Conservation (phyloP, 768 basidiomycete genomes). For the Pleurotus platypus region DNA sequence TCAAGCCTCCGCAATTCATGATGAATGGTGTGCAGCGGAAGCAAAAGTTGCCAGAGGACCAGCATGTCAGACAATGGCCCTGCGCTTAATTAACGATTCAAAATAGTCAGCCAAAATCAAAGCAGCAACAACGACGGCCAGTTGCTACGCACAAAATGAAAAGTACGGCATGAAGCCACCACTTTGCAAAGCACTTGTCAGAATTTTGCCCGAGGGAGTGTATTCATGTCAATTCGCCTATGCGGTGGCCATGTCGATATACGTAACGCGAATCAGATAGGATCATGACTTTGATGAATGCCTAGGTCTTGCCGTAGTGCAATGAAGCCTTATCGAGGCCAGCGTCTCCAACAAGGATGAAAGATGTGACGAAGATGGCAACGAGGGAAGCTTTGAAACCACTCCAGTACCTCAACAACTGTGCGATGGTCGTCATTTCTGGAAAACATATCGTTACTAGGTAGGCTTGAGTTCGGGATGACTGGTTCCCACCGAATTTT, state of each 20-base stretch:
- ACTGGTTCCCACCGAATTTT: conserved; percentile 1
- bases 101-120: no score
- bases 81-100: no score
- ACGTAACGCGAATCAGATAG: background rate
- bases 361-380: background rate
- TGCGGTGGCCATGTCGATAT: conserved; percentile 7
- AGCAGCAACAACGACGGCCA: no score
- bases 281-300: background rate
- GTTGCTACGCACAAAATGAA: background rate
- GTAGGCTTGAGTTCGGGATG: no score
- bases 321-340: conserved; percentile 5
- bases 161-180: background rate
- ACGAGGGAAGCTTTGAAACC: background rate
- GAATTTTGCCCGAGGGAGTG: background rate
- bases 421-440: conserved; percentile 2
- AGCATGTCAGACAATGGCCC: no score
- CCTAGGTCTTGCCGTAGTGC: background rate
- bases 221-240: background rate
- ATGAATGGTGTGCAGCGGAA: no score
- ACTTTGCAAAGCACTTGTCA: background rate
- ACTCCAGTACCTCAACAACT: conserved; percentile 1
- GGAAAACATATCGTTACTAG: conserved; percentile 2
- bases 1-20: no score
- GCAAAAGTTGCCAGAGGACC: no score
- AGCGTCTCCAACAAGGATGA: background rate